Percentiles rank a stretch among this genome's conserved stretches.
Conservation (phyloP, 345 rosid genomes). For the Tarenaya hassleriana region DNA sequence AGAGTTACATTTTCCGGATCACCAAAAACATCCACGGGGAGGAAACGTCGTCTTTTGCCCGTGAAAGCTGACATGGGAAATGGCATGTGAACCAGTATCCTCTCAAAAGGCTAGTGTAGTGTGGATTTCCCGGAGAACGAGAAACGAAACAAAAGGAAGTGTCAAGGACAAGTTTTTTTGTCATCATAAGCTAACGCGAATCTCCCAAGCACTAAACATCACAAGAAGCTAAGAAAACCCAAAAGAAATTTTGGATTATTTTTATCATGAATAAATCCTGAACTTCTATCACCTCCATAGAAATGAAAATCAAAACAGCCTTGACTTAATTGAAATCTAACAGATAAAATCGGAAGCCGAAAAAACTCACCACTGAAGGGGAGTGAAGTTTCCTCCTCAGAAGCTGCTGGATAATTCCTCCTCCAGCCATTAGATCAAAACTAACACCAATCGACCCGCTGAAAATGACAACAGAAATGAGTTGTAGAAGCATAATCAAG, state of each 20-base stretch:
- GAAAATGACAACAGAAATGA: not conserved
- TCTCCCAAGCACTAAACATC: not conserved
- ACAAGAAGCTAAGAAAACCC: too few relatives aligned
- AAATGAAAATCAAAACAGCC: not conserved
- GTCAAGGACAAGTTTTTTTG: too few relatives aligned
- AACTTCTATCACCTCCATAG: not conserved
- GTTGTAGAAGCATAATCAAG: not conserved
- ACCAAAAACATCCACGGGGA: not conserved
- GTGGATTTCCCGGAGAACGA: too few relatives aligned
- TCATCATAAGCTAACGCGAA: too few relatives aligned
- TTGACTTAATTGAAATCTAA: not conserved
- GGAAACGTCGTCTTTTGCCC: too few relatives aligned
- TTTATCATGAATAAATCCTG: too few relatives aligned
- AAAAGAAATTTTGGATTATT: too few relatives aligned
- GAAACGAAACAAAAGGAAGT: too few relatives aligned
- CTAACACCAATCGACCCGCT: constrained; percentile 21
- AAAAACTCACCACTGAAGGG: constrained; percentile 44
- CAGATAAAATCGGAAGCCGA: not conserved
- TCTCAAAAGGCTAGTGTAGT: too few relatives aligned
- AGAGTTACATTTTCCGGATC: not conserved
- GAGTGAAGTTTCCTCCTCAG: constrained; percentile 66
- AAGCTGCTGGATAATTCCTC: constrained; percentile 72
- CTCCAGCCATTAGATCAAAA: constrained; percentile 65
- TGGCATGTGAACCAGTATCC: too few relatives aligned
- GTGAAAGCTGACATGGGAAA: too few relatives aligned